A percentile compares a stretch with the other conserved stretches of the same genome.
Conservation (phyloP, 495 filamentous ascomycete species). For the Cercophora samala region DNA sequence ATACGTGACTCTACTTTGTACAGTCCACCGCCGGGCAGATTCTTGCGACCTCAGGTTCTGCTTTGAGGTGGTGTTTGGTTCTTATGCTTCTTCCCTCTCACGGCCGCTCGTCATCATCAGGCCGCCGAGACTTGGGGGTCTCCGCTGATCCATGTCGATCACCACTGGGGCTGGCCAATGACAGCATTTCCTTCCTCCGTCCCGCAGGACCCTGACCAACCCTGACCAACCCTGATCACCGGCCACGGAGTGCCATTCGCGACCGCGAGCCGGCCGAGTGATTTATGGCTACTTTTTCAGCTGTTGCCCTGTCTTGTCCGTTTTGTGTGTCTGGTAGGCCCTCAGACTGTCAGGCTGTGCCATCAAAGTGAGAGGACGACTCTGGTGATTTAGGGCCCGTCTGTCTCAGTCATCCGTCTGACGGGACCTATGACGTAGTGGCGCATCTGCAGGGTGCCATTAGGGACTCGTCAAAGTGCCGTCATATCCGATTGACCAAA, state of each 20-base stretch:
- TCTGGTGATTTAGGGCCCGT: no score
- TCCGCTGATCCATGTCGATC: conserved; percentile 11
- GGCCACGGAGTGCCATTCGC: not conserved
- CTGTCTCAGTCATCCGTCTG: not conserved
- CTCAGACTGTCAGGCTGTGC: no score
- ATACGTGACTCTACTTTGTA: no score
- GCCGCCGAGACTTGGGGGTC: conserved; percentile 7
- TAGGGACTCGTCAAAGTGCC: conserved; percentile 2
- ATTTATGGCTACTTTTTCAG: not conserved
- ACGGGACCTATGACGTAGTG: conserved; percentile 5
- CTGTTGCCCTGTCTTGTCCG: not conserved
- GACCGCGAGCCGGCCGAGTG: not conserved
- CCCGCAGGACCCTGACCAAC: conserved; percentile 6
- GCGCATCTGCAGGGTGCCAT: conserved; percentile 4
- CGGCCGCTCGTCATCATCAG: not conserved
- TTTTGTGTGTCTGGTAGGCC: no score
- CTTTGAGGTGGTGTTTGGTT: no score
- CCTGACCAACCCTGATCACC: conserved; percentile 1
- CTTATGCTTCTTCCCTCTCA: no score
- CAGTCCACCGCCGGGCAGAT: not conserved
- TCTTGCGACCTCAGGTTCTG: not conserved
- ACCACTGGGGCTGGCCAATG: not conserved
- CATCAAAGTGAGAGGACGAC: no score
- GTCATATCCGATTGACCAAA: conserved; percentile 10
- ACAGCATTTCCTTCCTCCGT: not conserved